Base-by-base conservation (phyloP, 345 rosid species). In the Nephelium lappaceum region DNA sequence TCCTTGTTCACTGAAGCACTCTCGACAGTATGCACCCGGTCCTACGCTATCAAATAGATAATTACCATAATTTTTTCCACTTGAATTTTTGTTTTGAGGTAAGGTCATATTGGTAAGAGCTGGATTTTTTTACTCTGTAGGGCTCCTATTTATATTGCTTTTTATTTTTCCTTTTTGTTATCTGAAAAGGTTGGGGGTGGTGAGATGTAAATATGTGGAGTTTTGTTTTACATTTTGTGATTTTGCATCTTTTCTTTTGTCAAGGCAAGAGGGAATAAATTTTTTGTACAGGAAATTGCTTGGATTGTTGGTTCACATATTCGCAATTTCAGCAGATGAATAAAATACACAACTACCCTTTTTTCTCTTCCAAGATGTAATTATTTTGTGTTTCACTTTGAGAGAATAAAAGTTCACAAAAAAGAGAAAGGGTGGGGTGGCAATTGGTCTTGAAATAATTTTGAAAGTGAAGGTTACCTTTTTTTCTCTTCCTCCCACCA, bases 1-100 rank as follows among this genome's bases (percentile, higher is more conserved):
- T 80, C 91, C 79, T 82, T 96, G 55, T 94, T 94, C 81, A 85
- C 83, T 1, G 93, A 90, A 83, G 86, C 88, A 68, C 94, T 96
- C 8, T 89, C 87, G 16, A 11, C 82, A 69, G 99, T 92, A 51
- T 96, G 97, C 88, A 82, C 81, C 73, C 86, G 87, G n/a, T 94
- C 98, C 62, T 94, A 94, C 75, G 84, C 87, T 74, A 96, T 92
- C 88, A 87, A 91, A 76, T 96, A 91, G 91, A 76, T 61, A 45
- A 31, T 31, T 70, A 47, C 27, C 62, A 66, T 68, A 31, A 72
- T 65, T 76, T 68, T 67, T 78, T 14, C 66, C 51, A 11, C 71
- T 53, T 58, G 77, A 73, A 78, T 60, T 87, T 83, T 81, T 85
- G 69, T 86, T 83, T 81, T 84, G 71, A 10, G 73, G 76, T 27